Base-by-base conservation (phyloP, 2,329 filamentous ascomycete species). In the Hyphodiscus sp. region DNA sequence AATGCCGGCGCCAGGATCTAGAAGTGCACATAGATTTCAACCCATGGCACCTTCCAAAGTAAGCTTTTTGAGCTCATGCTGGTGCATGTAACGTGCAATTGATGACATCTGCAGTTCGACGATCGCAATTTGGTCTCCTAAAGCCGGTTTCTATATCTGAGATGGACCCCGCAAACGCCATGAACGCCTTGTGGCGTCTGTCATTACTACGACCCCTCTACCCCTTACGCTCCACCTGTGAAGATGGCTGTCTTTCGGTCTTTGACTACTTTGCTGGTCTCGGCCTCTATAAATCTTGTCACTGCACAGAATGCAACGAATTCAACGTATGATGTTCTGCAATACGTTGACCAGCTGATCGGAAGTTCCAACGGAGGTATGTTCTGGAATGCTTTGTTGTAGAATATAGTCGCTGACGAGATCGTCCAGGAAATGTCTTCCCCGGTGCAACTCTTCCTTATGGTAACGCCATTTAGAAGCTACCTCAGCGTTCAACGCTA, bases 391-490 rank as follows among this genome's bases (percentile, higher is more conserved):
- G 16, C 11, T 41, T 4, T 18, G 20, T 18, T 19, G 20, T 7
- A 16, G 42, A 29, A 20, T 23, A 13, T n/a, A 19, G 30, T n/a
- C 23, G n/a, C 20, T 49, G 47, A 29, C 55, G 47, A 23, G 11
- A 50, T 10, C 41, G 16, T n/a, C 20, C 20, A 64, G 64, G 64
- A 30, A 66, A 82, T 65, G 78, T 81, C 29, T 82, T 82, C 51
- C 73, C 78, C 0, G 79, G 79, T 6, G 78, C 78, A 10, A 78
- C 76, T 1, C 62, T 76, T 26, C 79, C 78, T 2, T 81, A 77
- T 61, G 73, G 73, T 71, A 55, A 52, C 41, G 10, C 26, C n/a
- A 29, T 9, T 20, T 9, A 23, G 20, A 18, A 18, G 13, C 8
- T 19, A 3, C 18, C 18, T 13, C 18, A 23, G 26, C 29, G 13